Conservation (phyloP, 441 rosid species). For the Gossypium laxum region DNA sequence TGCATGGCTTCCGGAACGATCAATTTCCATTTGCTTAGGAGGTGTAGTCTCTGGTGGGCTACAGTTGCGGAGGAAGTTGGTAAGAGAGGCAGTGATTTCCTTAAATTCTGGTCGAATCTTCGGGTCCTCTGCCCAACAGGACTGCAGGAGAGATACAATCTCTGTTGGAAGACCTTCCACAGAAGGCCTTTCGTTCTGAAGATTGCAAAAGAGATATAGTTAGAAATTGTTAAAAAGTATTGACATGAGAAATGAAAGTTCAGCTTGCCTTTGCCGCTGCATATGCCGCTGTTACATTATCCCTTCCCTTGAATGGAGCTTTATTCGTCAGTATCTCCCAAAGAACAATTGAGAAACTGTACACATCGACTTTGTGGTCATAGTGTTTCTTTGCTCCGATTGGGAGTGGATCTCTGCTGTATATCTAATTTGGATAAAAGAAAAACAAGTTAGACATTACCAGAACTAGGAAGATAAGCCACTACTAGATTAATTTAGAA, state of each 20-base stretch:
- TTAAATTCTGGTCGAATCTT: slow-evolving; percentile 41
- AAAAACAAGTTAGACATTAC: slow-evolving; percentile 8
- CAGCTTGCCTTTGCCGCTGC: slow-evolving; percentile 32
- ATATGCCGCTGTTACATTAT: slow-evolving; percentile 26
- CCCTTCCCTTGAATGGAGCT: slow-evolving; percentile 35
- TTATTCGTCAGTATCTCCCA: slow-evolving; percentile 59
- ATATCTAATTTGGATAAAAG: slow-evolving; percentile 25
- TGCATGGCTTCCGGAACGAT: neutral
- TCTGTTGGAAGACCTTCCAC: slow-evolving; percentile 33
- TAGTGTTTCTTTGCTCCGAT: slow-evolving; percentile 48
- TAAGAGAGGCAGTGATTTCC: slow-evolving; percentile 29
- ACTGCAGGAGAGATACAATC: slow-evolving; percentile 29
- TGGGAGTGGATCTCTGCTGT: slow-evolving; percentile 33
- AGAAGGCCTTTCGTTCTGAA: slow-evolving; percentile 51
- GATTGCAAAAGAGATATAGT: neutral
- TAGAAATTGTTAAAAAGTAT: neutral
- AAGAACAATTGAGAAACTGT: slow-evolving; percentile 52
- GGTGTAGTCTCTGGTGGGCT: slow-evolving; percentile 12
- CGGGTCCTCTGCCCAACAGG: slow-evolving; percentile 56
- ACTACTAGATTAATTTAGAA: neutral
- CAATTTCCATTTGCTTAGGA: slow-evolving; percentile 7
- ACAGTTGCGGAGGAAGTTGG: slow-evolving; percentile 16
- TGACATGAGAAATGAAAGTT: slow-evolving; percentile 12
- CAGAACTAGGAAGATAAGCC: neutral
- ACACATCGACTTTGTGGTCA: slow-evolving; percentile 68